Evolutionary conservation across 169 alveolate species (phyloP).

Genomic region (Ichthyophthirius multifiliis): DNA sequence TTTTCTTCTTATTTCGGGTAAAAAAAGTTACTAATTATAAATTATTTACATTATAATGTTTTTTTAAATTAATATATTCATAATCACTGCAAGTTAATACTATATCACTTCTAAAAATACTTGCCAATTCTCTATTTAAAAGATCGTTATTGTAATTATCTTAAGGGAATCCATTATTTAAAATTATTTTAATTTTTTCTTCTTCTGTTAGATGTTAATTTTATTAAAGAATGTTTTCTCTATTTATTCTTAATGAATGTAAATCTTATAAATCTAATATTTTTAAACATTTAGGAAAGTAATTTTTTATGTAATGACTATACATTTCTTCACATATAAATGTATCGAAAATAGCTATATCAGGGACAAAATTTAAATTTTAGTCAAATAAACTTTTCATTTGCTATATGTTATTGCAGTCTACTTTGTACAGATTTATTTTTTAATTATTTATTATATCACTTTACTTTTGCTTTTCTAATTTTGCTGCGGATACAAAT

Average conservation of each 20-base stretch:
- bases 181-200: not conserved
- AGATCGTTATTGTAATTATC: not conserved
- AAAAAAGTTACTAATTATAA: constrained; percentile 6
- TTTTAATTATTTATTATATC: not conserved
- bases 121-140: constrained; percentile 13
- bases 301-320: not conserved
- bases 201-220: not conserved
- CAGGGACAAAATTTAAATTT: not conserved
- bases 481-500: not conserved
- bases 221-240: not conserved
- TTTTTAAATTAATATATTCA: not conserved
- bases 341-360: constrained; percentile 9
- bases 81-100: constrained; percentile 14
- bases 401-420: not conserved
- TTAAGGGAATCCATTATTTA: not conserved
- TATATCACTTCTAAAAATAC: constrained; percentile 12
- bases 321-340: constrained; percentile 6
- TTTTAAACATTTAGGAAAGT: not conserved
- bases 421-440: not conserved
- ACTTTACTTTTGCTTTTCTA: not conserved
- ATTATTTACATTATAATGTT: not conserved
- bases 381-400: not conserved
- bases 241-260: not conserved
- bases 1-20: not conserved
- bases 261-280: constrained; percentile 7